phyloP scores from a whole-genome alignment of 805 yeast genomes.

The Candida railenensis region DNA sequence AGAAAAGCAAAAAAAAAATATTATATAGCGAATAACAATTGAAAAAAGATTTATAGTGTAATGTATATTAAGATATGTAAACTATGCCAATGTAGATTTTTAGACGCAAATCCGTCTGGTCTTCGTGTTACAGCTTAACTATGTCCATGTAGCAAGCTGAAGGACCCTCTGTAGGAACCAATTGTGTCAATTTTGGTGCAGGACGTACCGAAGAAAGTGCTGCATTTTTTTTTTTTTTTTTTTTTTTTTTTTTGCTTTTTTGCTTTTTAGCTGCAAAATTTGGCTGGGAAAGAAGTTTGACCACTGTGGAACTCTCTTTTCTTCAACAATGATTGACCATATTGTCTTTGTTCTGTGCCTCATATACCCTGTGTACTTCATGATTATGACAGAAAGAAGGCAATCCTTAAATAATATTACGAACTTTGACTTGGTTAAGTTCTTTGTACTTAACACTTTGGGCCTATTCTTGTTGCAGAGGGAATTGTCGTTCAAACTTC shows the following conservation, averaged over 20 bases:
- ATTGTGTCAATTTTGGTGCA: too few species aligned
- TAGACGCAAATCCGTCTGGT: too few species aligned
- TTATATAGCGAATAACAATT: too few species aligned
- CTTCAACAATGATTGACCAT: not conserved
- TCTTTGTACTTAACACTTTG: not conserved
- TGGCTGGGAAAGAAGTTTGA: too few species aligned
- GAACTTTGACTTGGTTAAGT: not conserved
- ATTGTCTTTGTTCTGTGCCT: not conserved
- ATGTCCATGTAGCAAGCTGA: not conserved
- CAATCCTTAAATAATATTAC: not conserved
- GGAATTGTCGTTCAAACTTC: not conserved
- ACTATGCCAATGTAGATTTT: too few species aligned
- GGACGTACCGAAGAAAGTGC: too few species aligned
- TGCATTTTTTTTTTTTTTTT: not conserved
- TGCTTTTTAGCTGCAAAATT: not conserved
- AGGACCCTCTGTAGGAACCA: too few species aligned
- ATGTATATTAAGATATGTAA: too few species aligned
- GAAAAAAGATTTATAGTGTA: not conserved
- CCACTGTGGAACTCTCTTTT: too few species aligned
- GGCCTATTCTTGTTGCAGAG: not conserved
- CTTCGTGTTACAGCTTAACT: not conserved
- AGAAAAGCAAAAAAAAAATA: not conserved
- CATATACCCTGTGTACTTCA: constrained; percentile 1
- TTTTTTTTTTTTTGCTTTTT: too few species aligned
- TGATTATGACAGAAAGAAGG: not conserved